phyloP scores from a whole-genome alignment of 805 yeast genomes.

The Nakazawaea populi region DNA sequence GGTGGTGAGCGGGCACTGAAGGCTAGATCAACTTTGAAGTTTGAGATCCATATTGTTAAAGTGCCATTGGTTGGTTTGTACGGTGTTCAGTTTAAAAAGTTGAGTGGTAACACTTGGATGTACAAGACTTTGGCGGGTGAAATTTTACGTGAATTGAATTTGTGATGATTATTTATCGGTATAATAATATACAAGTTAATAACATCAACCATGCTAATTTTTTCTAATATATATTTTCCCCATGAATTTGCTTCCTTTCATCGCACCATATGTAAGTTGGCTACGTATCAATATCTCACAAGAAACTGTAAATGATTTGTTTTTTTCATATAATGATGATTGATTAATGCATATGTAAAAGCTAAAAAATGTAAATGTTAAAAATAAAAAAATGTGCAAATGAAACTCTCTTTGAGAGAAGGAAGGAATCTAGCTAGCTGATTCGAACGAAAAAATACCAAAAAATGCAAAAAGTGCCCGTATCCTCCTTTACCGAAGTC shows the following conservation, averaged over 20 bases:
- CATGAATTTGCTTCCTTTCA: background rate
- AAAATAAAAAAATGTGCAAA: no score
- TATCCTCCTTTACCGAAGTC: constrained; percentile 9
- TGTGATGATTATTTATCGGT: constrained; percentile 26
- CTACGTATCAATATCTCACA: no score
- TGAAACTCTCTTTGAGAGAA: no score
- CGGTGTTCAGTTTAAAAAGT: constrained; percentile 92
- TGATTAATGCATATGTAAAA: background rate
- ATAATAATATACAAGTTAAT: background rate
- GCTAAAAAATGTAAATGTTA: background rate
- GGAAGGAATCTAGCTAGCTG: no score
- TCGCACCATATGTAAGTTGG: background rate
- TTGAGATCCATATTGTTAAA: constrained; percentile 88
- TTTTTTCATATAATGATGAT: background rate
- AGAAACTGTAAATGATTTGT: no score
- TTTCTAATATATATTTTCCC: background rate
- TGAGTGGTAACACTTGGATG: constrained; percentile 92
- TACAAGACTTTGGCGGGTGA: constrained; percentile 87
- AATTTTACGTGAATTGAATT: constrained; percentile 65
- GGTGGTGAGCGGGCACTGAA: constrained; percentile 7
- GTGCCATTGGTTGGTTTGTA: constrained; percentile 85
- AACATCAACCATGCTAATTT: background rate
- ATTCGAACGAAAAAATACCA: no score
- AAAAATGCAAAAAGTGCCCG: no score
- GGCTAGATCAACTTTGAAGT: constrained; percentile 63